These are phyloP conservation scores for Kazachstania bromeliacearum DNA, from an alignment of 805 yeast genomes.

Conservation along the genomic window DNA sequence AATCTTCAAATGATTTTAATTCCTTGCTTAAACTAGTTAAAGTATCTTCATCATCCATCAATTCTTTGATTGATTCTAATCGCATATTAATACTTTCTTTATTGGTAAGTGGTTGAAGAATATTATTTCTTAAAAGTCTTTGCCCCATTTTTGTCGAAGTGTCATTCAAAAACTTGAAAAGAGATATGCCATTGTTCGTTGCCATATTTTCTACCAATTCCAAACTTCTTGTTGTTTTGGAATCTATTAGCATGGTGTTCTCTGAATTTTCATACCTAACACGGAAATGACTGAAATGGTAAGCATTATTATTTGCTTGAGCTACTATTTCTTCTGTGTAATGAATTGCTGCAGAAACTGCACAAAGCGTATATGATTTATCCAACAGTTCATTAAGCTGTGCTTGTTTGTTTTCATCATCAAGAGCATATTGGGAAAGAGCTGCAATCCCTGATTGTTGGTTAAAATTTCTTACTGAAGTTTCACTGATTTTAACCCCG, in stretches of 20 bases:
- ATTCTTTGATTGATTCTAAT: conserved; percentile 31
- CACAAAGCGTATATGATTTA: conserved; percentile 26
- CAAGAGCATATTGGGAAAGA: conserved; percentile 15
- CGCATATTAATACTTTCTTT: conserved; percentile 29
- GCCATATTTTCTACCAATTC: conserved; percentile 32
- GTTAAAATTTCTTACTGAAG: conserved; percentile 22
- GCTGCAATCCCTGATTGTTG: conserved; percentile 18
- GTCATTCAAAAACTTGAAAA: conserved; percentile 32
- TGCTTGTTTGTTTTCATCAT: conserved; percentile 2
- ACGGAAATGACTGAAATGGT: conserved; percentile 26
- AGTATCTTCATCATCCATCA: conserved; percentile 15
- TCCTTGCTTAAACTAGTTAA: conserved; percentile 11
- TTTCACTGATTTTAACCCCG: conserved; percentile 18
- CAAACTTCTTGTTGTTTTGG: conserved; percentile 30
- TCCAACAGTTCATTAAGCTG: conserved; percentile 19
- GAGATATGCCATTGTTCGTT: conserved; percentile 25
- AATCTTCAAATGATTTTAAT: conserved; percentile 30
- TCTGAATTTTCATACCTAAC: conserved; percentile 33
- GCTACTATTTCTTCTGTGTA: conserved; percentile 14
- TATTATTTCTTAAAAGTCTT: conserved; percentile 33
- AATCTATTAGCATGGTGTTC: conserved; percentile 36
- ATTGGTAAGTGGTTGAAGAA: conserved; percentile 41
- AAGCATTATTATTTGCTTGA: conserved; percentile 6
- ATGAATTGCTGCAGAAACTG: conserved; percentile 28
- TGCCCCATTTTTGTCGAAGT: conserved; percentile 41